Percentiles rank a stretch among this genome's conserved stretches.
These are phyloP conservation scores for Fusarium oligoseptatum DNA, from an alignment of 2,329 filamentous ascomycete genomes.

Conservation along the genomic window DNA sequence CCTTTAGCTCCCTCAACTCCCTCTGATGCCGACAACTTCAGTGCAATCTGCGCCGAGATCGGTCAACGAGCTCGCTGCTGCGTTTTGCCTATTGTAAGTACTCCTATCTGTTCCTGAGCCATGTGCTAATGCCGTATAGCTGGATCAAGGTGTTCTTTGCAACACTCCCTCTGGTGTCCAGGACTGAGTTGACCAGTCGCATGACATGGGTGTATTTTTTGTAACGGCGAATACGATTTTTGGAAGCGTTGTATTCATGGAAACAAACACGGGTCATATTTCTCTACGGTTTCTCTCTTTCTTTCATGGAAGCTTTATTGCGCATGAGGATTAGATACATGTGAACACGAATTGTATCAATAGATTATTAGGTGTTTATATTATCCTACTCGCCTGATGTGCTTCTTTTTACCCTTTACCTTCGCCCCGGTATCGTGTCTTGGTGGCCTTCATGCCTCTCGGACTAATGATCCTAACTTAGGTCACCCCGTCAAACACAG, in stretches of 20 bases:
- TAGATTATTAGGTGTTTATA: background rate
- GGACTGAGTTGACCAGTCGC: constrained; percentile 34
- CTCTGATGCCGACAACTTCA: constrained; percentile 57
- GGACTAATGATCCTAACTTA: background rate
- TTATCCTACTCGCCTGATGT: too few relatives aligned
- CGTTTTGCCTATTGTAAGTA: constrained; percentile 60
- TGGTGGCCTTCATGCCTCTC: background rate
- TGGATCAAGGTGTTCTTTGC: constrained; percentile 54
- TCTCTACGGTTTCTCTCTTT: background rate
- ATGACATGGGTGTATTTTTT: background rate
- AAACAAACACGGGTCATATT: background rate
- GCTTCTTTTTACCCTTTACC: too few relatives aligned
- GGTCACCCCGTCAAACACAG: background rate
- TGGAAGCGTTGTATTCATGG: background rate
- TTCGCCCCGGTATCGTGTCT: background rate
- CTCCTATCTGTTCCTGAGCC: fast-evolving
- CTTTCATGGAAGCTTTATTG: background rate
- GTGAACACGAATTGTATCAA: background rate
- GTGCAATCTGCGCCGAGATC: constrained; percentile 59
- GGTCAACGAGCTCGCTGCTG: constrained; percentile 72
- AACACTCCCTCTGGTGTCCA: constrained; percentile 49
- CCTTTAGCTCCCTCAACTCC: constrained; percentile 50
- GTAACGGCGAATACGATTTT: background rate
- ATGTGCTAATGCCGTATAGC: constrained; percentile 13
- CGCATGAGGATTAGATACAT: background rate